phyloP scores from a whole-genome alignment of 805 yeast species.

The Monosporozyma unispora region DNA sequence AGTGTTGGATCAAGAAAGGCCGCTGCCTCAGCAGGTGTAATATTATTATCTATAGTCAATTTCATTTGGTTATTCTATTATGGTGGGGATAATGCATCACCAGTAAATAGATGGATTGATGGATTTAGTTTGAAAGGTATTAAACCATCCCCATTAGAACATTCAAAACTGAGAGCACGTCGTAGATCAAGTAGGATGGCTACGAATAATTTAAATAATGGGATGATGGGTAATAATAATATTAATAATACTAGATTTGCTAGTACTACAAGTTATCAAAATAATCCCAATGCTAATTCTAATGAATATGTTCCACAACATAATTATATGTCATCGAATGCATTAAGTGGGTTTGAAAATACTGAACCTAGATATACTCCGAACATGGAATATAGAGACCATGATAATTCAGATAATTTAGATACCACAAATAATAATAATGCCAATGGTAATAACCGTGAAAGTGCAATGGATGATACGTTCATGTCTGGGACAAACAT shows the following conservation, averaged over 20 bases:
- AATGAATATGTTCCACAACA: conserved; percentile 11
- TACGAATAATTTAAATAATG: conserved; percentile 1
- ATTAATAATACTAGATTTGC: not conserved
- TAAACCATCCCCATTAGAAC: conserved; percentile 31
- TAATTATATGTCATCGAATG: conserved; percentile 41
- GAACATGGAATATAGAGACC: not conserved
- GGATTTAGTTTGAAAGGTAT: conserved; percentile 58
- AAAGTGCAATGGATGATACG: not conserved
- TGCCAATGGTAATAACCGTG: not conserved
- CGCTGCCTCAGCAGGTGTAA: conserved; percentile 90
- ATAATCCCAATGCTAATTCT: not conserved
- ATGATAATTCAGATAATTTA: not conserved
- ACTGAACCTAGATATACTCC: conserved; percentile 22
- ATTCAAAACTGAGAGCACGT: conserved; percentile 17
- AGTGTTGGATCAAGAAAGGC: conserved; percentile 52
- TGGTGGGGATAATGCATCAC: conserved; percentile 87
- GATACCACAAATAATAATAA: not conserved
- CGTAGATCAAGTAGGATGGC: conserved; percentile 9
- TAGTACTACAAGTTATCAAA: not conserved
- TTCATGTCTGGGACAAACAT: conserved; percentile 23
- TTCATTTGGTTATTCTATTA: conserved; percentile 79
- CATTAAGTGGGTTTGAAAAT: conserved; percentile 55
- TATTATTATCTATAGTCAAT: conserved; percentile 72
- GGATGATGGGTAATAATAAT: conserved; percentile 1
- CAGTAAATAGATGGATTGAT: conserved; percentile 75